Base-by-base conservation (phyloP, 2,329 filamentous ascomycete genomes). In the Pseudocercospora ulei region DNA sequence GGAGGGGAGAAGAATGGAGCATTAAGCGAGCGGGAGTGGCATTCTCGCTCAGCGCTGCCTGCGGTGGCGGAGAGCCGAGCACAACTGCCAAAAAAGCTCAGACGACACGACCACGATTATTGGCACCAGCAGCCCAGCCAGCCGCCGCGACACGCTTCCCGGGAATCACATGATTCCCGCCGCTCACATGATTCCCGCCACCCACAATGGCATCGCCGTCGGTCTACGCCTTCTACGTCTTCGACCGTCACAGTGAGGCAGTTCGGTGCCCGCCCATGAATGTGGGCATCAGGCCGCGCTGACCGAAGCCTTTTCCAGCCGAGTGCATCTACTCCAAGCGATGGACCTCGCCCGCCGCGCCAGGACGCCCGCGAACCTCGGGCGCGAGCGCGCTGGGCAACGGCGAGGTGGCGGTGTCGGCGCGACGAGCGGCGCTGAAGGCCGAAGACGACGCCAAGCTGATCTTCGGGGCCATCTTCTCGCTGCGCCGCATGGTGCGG, bases 141-240 rank as follows among this genome's bases (percentile, higher is more conserved):
- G n/a, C n/a, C n/a, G n/a, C n/a, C n/a, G n/a, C n/a, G n/a, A n/a
- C n/a, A n/a, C 22, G 17, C 28, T 33, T 22, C 8, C 18, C 16
- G 18, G 30, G n/a, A 33, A n/a, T 24, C 29, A 24, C 29, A 13
- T 28, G 20, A 29, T 19, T 13, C 11, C 40, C 12, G 13, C 36
- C 9, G 20, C 14, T 24, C 29, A 24, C 29, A 13, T 28, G 20
- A 29, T 19, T 13, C 11, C 40, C 12, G 13, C 36, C 9, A 22
- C 14, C 12, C 11, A 27, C 20, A 34, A 41, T 35, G 30, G 16
- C 35, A 19, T 39, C 38, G 13, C 96, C 98, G 90, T 79, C 82
- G 45, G 82, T 96, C 63, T 96, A 92, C 67, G 87, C 86, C 44
- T 94, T 98, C 67, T 94, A 94, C 71, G 95, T 98, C 60, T 98